Percentiles rank a stretch among this genome's conserved stretches.
Evolutionary conservation across 371 early-diverging fungal genomes (phyloP).

Genomic region (Apophysomyces trapeziformis): DNA sequence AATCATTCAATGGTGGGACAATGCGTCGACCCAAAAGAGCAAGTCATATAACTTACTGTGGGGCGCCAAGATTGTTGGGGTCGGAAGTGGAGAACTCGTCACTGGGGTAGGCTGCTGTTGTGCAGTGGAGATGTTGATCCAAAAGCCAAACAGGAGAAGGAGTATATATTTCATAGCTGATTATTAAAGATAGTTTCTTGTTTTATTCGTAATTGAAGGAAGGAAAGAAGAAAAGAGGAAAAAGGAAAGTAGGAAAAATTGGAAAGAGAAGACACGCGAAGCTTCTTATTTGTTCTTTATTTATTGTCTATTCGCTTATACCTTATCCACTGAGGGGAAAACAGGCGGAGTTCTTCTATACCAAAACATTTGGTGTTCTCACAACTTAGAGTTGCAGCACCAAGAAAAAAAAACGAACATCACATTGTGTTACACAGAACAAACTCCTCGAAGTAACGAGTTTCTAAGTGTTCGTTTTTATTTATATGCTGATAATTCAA

Average conservation of each 20-base stretch:
- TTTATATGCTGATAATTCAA: no score
- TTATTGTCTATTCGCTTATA: not conserved
- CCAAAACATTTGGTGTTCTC: constrained; percentile 4
- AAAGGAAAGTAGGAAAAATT: not conserved
- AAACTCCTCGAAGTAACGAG: not conserved
- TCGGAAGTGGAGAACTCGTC: not conserved
- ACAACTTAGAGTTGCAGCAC: not conserved
- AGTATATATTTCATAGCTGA: not conserved
- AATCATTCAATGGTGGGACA: not conserved
- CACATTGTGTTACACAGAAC: not conserved
- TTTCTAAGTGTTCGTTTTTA: constrained; percentile 8
- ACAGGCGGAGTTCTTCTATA: not conserved
- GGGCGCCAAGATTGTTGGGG: constrained; percentile 10
- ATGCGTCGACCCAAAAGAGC: not conserved
- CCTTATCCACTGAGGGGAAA: not conserved
- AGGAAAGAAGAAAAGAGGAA: constrained; percentile 2
- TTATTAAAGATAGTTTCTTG: not conserved
- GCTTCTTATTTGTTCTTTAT: not conserved
- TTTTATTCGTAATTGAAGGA: not conserved
- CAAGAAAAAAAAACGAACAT: not conserved
- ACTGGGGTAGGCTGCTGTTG: not conserved
- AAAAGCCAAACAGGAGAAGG: not conserved
- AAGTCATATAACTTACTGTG: constrained; percentile 1
- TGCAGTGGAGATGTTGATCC: not conserved
- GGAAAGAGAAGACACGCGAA: not conserved